phyloP scores from a whole-genome alignment of 306 rosid species.

The Hippophae tibetana region DNA sequence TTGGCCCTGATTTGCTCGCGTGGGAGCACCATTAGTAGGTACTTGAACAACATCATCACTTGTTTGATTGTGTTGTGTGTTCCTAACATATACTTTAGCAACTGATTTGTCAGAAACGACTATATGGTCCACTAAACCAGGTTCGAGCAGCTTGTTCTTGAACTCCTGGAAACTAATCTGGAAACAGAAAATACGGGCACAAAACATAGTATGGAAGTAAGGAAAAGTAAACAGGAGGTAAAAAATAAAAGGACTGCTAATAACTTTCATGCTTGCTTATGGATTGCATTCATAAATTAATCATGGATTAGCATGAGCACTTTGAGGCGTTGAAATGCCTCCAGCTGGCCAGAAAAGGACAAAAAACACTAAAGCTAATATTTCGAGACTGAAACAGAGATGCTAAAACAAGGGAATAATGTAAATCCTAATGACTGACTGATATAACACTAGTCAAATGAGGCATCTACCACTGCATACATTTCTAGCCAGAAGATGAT shows the following conservation, averaged over 20 bases:
- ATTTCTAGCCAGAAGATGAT: neutral
- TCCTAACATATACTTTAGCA: constrained; percentile 77
- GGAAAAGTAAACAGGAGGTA: constrained; percentile 3
- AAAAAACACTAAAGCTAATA: neutral
- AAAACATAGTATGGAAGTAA: constrained; percentile 4
- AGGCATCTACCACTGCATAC: neutral
- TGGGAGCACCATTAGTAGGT: constrained; percentile 29
- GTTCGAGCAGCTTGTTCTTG: constrained; percentile 83
- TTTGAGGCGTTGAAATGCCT: neutral
- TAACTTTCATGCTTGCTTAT: neutral
- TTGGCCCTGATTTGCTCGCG: constrained; percentile 45
- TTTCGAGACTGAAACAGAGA: neutral
- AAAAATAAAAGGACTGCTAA: neutral
- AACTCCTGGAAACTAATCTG: constrained; percentile 99
- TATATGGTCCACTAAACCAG: constrained; percentile 84
- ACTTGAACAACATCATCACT: constrained; percentile 61
- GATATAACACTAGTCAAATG: neutral
- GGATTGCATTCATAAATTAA: neutral
- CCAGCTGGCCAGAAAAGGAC: neutral
- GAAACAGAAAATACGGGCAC: constrained; percentile 18
- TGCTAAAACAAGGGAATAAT: neutral
- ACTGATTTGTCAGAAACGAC: constrained; percentile 86
- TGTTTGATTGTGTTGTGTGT: constrained; percentile 44
- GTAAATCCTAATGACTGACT: neutral
- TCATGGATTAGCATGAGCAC: neutral